A percentile compares a stretch with the other conserved stretches of the same genome.
phyloP scores from a whole-genome alignment of 345 rosid genomes.

The Citrus reticulata region DNA sequence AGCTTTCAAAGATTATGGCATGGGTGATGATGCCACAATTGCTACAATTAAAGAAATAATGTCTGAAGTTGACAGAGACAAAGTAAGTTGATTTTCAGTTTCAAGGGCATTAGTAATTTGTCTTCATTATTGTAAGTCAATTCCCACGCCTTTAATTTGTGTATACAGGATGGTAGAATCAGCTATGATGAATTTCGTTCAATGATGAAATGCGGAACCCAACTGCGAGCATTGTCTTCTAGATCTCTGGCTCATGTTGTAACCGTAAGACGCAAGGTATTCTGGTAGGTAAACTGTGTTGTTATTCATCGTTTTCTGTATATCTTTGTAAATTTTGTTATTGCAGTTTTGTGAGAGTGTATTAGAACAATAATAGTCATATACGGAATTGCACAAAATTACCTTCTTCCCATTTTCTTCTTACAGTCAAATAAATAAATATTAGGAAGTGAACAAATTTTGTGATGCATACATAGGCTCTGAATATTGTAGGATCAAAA shows the following conservation, averaged over 20 bases:
- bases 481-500: too few relatives aligned
- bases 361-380: too few relatives aligned
- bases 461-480: too few relatives aligned
- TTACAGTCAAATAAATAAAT: too few relatives aligned
- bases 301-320: not conserved
- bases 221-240: constrained; percentile 47
- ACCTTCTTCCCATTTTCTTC: too few relatives aligned
- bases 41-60: constrained; percentile 65
- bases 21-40: constrained; percentile 54
- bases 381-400: too few relatives aligned
- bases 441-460: too few relatives aligned
- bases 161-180: constrained; percentile 82
- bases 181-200: constrained; percentile 76
- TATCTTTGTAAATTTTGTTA: not conserved
- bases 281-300: not conserved
- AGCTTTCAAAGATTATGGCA: constrained; percentile 74
- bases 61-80: constrained; percentile 84
- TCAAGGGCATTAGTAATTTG: not conserved
- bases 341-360: not conserved
- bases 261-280: not conserved
- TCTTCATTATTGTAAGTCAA: not conserved
- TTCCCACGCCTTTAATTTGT: not conserved
- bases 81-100: constrained; percentile 38
- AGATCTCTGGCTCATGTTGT: not conserved
- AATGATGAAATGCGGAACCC: constrained; percentile 87